phyloP scores from a whole-genome alignment of 768 basidiomycete genomes.

The Tubosaeta brunneosetosa region DNA sequence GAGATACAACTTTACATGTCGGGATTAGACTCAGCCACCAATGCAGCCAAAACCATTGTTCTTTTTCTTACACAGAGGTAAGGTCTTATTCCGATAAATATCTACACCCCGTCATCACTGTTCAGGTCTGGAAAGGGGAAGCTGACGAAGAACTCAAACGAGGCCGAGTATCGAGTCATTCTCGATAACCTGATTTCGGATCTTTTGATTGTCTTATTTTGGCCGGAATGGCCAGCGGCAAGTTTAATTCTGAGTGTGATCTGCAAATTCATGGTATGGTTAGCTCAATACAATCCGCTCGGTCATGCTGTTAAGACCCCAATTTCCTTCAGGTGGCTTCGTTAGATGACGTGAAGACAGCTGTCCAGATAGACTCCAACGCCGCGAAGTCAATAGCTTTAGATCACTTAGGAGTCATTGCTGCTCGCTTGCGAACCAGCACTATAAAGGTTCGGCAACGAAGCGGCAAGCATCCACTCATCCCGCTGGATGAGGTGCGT shows the following conservation, averaged over 20 bases:
- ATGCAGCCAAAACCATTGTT: constrained; percentile 81
- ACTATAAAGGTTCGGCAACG: constrained; percentile 35
- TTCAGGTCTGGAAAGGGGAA: constrained; percentile 80
- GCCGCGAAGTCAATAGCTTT: constrained; percentile 86
- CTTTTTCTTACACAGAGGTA: constrained; percentile 69
- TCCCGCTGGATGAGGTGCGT: constrained; percentile 68
- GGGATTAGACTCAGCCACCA: constrained; percentile 76
- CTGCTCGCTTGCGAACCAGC: constrained; percentile 68
- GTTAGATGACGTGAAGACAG: constrained; percentile 75
- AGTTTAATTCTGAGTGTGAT: constrained; percentile 74
- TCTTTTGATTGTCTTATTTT: constrained; percentile 79
- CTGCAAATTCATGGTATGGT: constrained; percentile 77
- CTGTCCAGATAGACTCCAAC: constrained; percentile 63
- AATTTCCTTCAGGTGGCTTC: constrained; percentile 57
- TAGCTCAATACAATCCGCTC: neutral
- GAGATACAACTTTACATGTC: constrained; percentile 68
- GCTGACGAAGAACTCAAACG: constrained; percentile 84
- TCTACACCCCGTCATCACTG: constrained; percentile 1
- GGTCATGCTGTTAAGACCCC: neutral
- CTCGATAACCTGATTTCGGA: constrained; percentile 91
- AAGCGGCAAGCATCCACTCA: constrained; percentile 38
- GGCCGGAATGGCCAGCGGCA: constrained; percentile 98
- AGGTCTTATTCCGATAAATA: neutral
- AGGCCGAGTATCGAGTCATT: constrained; percentile 89
- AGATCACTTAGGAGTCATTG: constrained; percentile 93